Evolutionary conservation across 306 rosid genomes (phyloP).

Genomic region (Begonia peltatifolia): DNA sequence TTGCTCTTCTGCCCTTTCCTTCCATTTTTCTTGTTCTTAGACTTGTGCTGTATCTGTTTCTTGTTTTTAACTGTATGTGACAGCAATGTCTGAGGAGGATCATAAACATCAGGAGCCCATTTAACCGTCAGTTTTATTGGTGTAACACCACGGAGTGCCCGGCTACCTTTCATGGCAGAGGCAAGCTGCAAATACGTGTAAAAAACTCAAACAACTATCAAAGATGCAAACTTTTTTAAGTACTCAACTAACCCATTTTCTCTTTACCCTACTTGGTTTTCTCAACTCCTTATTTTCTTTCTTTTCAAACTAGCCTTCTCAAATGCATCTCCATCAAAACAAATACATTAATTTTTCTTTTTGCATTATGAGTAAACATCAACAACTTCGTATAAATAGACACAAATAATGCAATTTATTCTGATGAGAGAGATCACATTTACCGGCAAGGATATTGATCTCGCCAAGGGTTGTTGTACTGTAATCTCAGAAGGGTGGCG

Average conservation of each 20-base stretch:
- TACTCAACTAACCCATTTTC: too few relatives aligned
- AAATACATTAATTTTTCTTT: too few relatives aligned
- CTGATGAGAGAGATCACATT: constrained; percentile 1
- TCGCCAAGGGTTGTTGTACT: constrained; percentile 16
- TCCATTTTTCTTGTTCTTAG: constrained; percentile 48
- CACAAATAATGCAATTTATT: background rate
- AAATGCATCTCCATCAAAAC: too few relatives aligned
- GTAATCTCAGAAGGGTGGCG: constrained; percentile 16
- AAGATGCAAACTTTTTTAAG: too few relatives aligned
- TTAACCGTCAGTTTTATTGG: constrained; percentile 36
- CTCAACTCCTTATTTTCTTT: constrained; percentile 22
- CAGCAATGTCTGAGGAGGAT: constrained; percentile 43
- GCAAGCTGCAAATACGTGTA: constrained; percentile 48
- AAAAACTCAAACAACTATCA: background rate
- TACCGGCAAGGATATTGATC: constrained; percentile 38
- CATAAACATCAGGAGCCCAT: constrained; percentile 90
- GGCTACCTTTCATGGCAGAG: constrained; percentile 80
- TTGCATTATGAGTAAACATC: background rate
- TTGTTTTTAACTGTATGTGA: constrained; percentile 43
- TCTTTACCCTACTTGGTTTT: too few relatives aligned
- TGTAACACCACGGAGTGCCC: constrained; percentile 24
- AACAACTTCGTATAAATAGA: background rate
- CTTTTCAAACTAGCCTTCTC: constrained; percentile 35
- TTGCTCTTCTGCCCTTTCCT: constrained; percentile 51
- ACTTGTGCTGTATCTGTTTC: constrained; percentile 67